Base-by-base conservation (phyloP, 306 rosid species). In the Cucurbita ficifolia region DNA sequence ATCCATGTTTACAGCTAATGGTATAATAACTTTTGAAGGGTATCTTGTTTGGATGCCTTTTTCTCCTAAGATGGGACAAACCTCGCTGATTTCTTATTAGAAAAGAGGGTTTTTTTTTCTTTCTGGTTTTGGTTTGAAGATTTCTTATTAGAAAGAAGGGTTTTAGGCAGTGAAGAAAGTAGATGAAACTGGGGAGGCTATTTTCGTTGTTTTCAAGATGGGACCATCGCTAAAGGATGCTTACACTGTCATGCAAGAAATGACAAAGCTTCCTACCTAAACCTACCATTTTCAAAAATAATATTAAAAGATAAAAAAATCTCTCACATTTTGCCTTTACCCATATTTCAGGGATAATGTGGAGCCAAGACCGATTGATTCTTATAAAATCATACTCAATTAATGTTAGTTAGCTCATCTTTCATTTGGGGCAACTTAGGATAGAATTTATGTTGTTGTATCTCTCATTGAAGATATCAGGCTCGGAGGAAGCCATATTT, bases 191-290 rank as follows among this genome's bases (percentile, higher is more conserved):
- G 48, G 7, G 22, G 49, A 36, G 24, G 14, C 48, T 35, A 61
- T 61, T 61, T 59, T 10, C 22, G 35, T 16, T 61, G 53, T 21
- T 63, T 43, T 65, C 52, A 65, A 65, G 53, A 42, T 67, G 72
- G 72, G 72, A 21, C 54, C 54, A 67, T 45, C 19, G 17, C 72
- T 42, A 22, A 22, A 43, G 52, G 51, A 40, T 40, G 53, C 54
- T 65, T 65, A 42, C 53, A 42, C 72, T 65, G 53, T 65, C 72
- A 65, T 65, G 60, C 53, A 58, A 59, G 73, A 40, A 56, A 80
- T 74, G 72, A 74, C 76, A 75, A 59, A 77, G 61, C 43, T 71
- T n/a, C 77, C 75, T n/a, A 55, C 76, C 68, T 48, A 74, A 53
- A 59, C 79, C 63, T 49, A 22, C 59, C 43, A 13, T 58, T 56